Conservation (phyloP, 768 basidiomycete species). For the Candolleomyces aberdarensis region DNA sequence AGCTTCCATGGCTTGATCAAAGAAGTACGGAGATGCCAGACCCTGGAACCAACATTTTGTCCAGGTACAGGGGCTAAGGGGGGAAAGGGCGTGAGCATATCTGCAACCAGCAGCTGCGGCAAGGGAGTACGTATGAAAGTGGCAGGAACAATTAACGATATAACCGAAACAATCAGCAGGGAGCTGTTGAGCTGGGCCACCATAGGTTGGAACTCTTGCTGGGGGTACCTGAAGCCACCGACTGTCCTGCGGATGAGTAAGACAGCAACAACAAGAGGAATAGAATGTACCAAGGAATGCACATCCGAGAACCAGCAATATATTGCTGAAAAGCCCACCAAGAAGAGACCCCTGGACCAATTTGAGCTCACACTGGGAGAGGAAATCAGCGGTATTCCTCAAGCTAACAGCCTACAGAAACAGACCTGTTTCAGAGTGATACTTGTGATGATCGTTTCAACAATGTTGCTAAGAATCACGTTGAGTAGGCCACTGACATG, state of each 20-base stretch:
- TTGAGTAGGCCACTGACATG: slow-evolving; percentile 50
- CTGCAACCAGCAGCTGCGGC: slow-evolving; percentile 13
- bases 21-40: slow-evolving; percentile 39
- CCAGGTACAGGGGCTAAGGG: slow-evolving; percentile 32
- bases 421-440: slow-evolving; percentile 36
- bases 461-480: slow-evolving; percentile 49
- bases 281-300: slow-evolving; percentile 69
- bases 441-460: slow-evolving; percentile 51
- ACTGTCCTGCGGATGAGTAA: slow-evolving; percentile 20
- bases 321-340: slow-evolving; percentile 55
- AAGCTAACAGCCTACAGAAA: not conserved
- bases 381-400: slow-evolving; percentile 11
- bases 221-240: slow-evolving; percentile 46
- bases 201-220: slow-evolving; percentile 52
- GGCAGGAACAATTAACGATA: slow-evolving; percentile 63
- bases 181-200: slow-evolving; percentile 65
- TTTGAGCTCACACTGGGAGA: slow-evolving; percentile 44
- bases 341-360: slow-evolving; percentile 51
- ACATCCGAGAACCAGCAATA: slow-evolving; percentile 87
- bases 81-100: slow-evolving; percentile 1
- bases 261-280: slow-evolving; percentile 22
- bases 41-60: slow-evolving; percentile 28
- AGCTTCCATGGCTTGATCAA: slow-evolving; percentile 45
- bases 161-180: slow-evolving; percentile 65
- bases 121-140: slow-evolving; percentile 42